Conservation (phyloP, 345 rosid species). For the Acer negundo region DNA sequence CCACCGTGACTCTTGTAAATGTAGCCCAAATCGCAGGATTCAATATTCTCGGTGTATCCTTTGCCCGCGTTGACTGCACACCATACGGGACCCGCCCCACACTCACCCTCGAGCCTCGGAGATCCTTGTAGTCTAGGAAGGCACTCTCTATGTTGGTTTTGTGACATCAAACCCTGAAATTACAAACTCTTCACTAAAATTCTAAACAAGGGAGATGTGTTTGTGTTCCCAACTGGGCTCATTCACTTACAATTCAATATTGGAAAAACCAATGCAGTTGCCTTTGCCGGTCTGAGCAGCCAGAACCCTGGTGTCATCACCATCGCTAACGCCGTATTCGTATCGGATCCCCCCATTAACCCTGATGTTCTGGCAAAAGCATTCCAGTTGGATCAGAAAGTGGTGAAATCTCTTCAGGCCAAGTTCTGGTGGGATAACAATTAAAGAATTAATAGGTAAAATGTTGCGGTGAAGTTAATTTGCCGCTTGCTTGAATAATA, state of each 20-base stretch:
- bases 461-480: background rate
- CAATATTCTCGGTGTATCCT: background rate
- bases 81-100: background rate
- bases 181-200: background rate
- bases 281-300: background rate
- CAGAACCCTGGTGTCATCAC: background rate
- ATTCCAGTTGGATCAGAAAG: background rate
- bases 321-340: background rate
- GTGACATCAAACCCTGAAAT: background rate
- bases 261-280: background rate
- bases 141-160: background rate
- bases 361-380: background rate
- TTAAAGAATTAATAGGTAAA: background rate
- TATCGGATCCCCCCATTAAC: background rate
- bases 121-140: background rate
- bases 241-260: background rate
- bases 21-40: background rate
- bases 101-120: background rate
- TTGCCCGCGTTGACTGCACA: background rate
- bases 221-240: background rate
- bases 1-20: no score
- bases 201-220: background rate
- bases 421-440: background rate
- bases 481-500: no score
- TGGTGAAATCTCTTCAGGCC: background rate